These are phyloP conservation scores for Coemansia sp. DNA, from an alignment of 192 early-diverging fungal species.

Conservation along the genomic window DNA sequence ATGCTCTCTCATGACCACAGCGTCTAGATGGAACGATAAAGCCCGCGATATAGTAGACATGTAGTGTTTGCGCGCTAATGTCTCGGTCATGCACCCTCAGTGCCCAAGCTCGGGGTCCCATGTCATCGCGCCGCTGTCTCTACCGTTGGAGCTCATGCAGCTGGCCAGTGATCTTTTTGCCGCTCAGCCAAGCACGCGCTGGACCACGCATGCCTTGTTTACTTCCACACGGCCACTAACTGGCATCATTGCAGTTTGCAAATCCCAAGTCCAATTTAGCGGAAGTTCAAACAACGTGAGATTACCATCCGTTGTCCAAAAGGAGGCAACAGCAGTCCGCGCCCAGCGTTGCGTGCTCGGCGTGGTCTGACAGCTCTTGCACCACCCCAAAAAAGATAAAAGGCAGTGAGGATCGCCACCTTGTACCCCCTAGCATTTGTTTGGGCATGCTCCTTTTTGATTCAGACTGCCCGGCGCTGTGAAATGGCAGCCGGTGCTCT, in stretches of 20 bases:
- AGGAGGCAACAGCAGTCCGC: neutral
- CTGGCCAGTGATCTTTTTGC: neutral
- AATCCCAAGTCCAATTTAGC: neutral
- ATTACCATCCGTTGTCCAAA: neutral
- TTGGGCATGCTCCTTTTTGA: no score
- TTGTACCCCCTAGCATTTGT: constrained; percentile 4
- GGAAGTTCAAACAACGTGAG: neutral
- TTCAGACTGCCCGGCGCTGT: no score
- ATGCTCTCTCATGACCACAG: neutral
- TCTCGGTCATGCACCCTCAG: neutral
- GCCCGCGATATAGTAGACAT: no score
- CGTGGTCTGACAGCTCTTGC: neutral
- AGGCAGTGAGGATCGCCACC: neutral
- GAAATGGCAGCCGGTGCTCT: neutral
- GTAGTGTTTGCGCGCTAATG: no score
- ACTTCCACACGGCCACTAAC: neutral
- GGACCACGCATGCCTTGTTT: neutral
- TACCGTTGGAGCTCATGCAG: neutral
- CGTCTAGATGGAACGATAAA: neutral
- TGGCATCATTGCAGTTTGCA: neutral
- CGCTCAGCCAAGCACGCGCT: no score
- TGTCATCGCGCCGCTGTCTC: neutral
- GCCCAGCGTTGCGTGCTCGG: neutral
- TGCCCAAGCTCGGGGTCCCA: neutral
- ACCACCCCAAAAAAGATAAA: neutral